Evolutionary conservation across 2,329 filamentous ascomycete genomes (phyloP), one percentile per base, ranked within the genome.

Genomic region (Paramyrothecium sp.): DNA sequence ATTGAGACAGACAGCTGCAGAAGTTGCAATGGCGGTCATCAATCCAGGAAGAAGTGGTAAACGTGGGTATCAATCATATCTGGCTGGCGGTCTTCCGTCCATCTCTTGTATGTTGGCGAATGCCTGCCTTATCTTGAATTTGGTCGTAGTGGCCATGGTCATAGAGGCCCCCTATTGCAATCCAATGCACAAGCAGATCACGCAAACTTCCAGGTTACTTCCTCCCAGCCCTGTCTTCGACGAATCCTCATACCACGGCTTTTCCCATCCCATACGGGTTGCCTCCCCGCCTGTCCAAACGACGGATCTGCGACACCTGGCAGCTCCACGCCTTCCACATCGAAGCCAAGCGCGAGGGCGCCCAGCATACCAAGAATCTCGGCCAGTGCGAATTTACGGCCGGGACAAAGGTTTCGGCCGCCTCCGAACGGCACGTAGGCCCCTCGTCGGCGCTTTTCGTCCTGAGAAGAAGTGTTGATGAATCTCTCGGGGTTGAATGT

Each of bases 361-460:
- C 21, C 49, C 8, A 51, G 17, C 17, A 51, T 17, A 3, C 56
- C 67, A 52, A 68, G 52, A 48, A 63, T 70, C 61, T 74, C 72
- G 0, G 66, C 58, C 13, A 66, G 55, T 1, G 71, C 71, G 54
- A 73, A 70, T 26, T 68, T 65, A 0, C 71, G 58, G 0, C 71
- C 71, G 0, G 72, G 71, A 19, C 70, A 74, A 1, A 72, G 64
- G 41, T 70, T 61, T 20, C 60, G 66, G 1, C 70, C 71, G 23
- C 70, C 70, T 7, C 71, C 72, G 49, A 74, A 72, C 0, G 72
- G 67, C 1, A 68, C 62, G n/a, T 64, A 58, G n/a, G 67, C 61
- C 2, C 56, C 64, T 2, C 66, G 56, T 10, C 63, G 55, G 7
- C 55, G 62, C 56, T 61, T 69, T 23, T 66, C 66, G 0, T 64